phyloP scores from a whole-genome alignment of 148 eudicot genomes.

The Simmondsia chinensis region DNA sequence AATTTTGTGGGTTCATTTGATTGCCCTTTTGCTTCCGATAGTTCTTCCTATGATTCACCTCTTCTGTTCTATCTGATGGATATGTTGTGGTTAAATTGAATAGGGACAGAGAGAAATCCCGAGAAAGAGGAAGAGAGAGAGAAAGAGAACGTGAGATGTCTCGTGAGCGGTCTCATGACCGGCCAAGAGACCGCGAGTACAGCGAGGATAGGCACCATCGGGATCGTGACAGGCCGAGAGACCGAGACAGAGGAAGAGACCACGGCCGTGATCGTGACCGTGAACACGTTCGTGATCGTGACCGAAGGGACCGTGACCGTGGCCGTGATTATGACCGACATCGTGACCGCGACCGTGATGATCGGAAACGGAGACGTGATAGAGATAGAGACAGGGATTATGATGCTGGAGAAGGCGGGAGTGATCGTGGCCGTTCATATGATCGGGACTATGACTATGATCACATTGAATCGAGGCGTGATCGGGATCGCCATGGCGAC shows the following conservation, averaged over 20 bases:
- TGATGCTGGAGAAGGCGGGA: constrained; percentile 42
- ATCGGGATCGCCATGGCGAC: constrained; percentile 51
- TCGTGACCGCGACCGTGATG: constrained; percentile 45
- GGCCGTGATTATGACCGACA: constrained; percentile 45
- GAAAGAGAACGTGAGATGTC: constrained; percentile 69
- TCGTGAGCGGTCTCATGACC: constrained; percentile 80
- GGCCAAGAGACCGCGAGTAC: constrained; percentile 80
- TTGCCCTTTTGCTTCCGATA: too few species aligned
- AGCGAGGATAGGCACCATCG: constrained; percentile 85
- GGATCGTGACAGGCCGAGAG: constrained; percentile 80
- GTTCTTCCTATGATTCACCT: too few species aligned
- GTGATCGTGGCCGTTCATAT: constrained; percentile 67
- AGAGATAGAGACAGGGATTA: constrained; percentile 50
- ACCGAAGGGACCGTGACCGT: constrained; percentile 36
- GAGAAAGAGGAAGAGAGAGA: constrained; percentile 69
- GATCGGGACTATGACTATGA: constrained; percentile 73
- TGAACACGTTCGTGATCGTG: constrained; percentile 55
- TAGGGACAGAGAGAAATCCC: constrained; percentile 95
- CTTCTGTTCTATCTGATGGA: neutral
- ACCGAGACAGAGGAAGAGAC: constrained; percentile 44
- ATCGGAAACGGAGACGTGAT: too few species aligned
- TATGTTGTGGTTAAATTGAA: neutral
- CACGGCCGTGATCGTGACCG: constrained; percentile 59
- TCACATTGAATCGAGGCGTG: constrained; percentile 48
- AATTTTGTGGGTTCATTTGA: too few species aligned